Base-by-base conservation (phyloP, 306 rosid genomes). In the Vigna trinervia region DNA sequence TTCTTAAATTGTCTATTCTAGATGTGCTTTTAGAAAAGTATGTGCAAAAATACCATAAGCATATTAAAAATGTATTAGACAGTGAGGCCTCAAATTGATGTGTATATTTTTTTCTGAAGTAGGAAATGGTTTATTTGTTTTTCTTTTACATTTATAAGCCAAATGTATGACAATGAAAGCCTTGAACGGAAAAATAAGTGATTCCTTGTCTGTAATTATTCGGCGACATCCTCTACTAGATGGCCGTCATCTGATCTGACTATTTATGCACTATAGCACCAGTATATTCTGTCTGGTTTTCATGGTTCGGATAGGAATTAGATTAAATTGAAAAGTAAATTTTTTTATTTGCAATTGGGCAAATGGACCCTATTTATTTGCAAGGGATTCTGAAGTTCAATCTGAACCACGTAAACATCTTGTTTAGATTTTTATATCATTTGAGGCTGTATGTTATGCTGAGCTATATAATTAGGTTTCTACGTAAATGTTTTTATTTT, bases 401-500 rank as follows among this genome's bases (percentile, higher is more conserved):
- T 71, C 67, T 4, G 39, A 72, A 63, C 22, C 72, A 41, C 32
- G 17, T 9, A 36, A 72, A 20, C 34, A 41, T 32, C 30, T 43
- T 51, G 26, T 51, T 60, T 61, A 23, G 4, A 51, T 36, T 43
- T 56, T 32, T 64, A 26, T 26, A 30, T 41, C 67, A 74, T 67
- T 62, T 57, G 69, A 52, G 48, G 5, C 52, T 62, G 67, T 20
- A 54, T 39, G 75, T 68, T 12, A 46, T 39, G 78, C 61, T 12
- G 12, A 78, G 17, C 48, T 36, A 13, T 45, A 56, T 34, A 19
- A 36, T 23, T 34, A 17, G 68, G 58, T 23, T 36, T 41, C 28
- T 47, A 17, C 38, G 63, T 46, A 50, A 28, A 30, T 79, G 73
- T 73, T 77, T 64, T 59, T 30, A 79, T 23, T 64, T 79, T 78